These are phyloP conservation scores for Trichomonascus vanleenenianus DNA, from an alignment of 805 yeast species.

Conservation along the genomic window DNA sequence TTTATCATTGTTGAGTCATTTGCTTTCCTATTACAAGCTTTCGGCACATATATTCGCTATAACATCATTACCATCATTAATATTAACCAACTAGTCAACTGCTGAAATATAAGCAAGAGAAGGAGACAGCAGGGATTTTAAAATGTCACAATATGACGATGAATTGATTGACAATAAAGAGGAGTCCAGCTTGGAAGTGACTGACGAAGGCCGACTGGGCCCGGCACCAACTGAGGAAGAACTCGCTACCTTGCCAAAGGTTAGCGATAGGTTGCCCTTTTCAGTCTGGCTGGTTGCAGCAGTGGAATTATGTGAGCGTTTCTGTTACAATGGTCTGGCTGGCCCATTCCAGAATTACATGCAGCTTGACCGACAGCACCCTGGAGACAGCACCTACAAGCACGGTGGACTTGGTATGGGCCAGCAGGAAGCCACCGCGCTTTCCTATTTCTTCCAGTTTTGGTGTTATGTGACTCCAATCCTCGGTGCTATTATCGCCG, in stretches of 20 bases:
- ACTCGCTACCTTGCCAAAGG: constrained; percentile 43
- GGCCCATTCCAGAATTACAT: constrained; percentile 75
- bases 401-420: constrained; percentile 54
- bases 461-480: constrained; percentile 80
- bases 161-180: too few relatives aligned
- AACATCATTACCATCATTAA: too few relatives aligned
- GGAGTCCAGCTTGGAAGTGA: too few relatives aligned
- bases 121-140: too few relatives aligned
- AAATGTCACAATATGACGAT: too few relatives aligned
- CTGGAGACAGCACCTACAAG: constrained; percentile 26
- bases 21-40: too few relatives aligned
- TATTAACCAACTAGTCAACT: too few relatives aligned
- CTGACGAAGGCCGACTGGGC: constrained; percentile 10
- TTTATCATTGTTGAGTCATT: too few relatives aligned
- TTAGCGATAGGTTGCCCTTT: constrained; percentile 43
- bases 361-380: constrained; percentile 34
- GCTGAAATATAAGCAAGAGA: too few relatives aligned
- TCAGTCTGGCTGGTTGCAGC: constrained; percentile 56
- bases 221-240: constrained; percentile 46
- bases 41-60: too few relatives aligned
- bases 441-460: constrained; percentile 68
- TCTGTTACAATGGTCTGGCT: constrained; percentile 69
- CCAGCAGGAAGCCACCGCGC: constrained; percentile 57
- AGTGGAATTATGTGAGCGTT: constrained; percentile 75
- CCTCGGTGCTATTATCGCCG: constrained; percentile 68